A percentile compares a stretch with the other conserved stretches of the same genome.
These are phyloP conservation scores for Fusarium protoensiforme DNA, from an alignment of 2,329 filamentous ascomycete species.

Conservation along the genomic window DNA sequence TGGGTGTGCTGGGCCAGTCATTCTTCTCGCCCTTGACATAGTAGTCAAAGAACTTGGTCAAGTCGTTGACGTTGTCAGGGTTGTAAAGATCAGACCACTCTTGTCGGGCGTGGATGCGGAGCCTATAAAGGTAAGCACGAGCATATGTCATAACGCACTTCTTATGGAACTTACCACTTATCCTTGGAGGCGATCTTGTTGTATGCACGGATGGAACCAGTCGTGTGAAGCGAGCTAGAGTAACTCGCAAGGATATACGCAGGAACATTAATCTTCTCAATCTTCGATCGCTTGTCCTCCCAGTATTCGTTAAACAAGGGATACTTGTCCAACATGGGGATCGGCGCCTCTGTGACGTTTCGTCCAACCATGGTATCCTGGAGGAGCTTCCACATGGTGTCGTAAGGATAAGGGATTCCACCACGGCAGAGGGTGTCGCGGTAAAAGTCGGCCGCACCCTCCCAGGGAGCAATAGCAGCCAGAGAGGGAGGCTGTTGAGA, in stretches of 20 bases:
- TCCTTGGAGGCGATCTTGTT: background rate
- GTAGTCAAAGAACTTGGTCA: background rate
- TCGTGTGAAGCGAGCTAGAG: background rate
- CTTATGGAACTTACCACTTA: background rate
- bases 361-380: background rate
- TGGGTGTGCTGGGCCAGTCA: background rate
- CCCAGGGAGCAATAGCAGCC: conserved; percentile 25
- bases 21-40: background rate
- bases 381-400: conserved; percentile 6
- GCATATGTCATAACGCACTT: background rate
- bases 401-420: conserved; percentile 21
- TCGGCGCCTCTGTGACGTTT: background rate
- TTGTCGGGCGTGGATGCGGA: background rate
- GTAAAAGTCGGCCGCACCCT: conserved; percentile 8
- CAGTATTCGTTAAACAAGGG: background rate
- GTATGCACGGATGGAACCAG: background rate
- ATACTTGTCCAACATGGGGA: background rate
- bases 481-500: background rate
- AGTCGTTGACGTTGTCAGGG: background rate
- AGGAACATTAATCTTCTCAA: background rate
- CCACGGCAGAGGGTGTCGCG: conserved; percentile 40
- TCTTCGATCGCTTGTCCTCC: background rate
- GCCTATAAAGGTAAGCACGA: background rate
- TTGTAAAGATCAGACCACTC: background rate
- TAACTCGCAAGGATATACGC: conserved; percentile 2